Conservation (phyloP, 495 filamentous ascomycete species). For the Filosporella fistucella region DNA sequence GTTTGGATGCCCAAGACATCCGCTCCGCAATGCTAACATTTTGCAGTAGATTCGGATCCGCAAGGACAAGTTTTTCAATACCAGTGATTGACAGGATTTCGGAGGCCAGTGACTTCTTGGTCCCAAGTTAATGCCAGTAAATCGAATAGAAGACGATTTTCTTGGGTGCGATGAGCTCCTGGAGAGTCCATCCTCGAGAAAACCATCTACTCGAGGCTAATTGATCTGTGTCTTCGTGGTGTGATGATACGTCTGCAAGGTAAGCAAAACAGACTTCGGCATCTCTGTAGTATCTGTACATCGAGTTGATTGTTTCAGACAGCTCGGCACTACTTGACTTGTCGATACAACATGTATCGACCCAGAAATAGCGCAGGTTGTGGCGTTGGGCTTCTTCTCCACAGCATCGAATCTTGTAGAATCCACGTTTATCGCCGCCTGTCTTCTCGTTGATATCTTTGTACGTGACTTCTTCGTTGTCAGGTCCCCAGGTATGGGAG, state of each 20-base stretch:
- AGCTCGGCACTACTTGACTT: neutral
- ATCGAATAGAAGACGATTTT: neutral
- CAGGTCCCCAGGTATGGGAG: neutral
- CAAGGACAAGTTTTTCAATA: neutral
- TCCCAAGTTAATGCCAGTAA: neutral
- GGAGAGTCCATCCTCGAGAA: slow-evolving; percentile 4
- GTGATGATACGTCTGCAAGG: neutral
- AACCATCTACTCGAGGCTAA: neutral
- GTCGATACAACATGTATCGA: slow-evolving; percentile 2
- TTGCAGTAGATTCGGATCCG: neutral
- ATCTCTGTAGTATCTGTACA: neutral
- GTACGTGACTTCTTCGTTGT: neutral
- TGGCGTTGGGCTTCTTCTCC: neutral
- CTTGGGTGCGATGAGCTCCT: neutral
- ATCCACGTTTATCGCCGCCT: neutral
- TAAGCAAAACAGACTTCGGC: neutral
- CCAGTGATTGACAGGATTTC: neutral
- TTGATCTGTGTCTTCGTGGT: neutral
- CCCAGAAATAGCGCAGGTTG: neutral
- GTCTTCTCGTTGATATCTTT: neutral
- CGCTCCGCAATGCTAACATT: neutral
- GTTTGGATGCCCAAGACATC: neutral
- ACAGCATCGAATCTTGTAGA: neutral
- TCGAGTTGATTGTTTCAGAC: neutral
- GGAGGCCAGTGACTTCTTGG: neutral